Base-by-base conservation (phyloP, 2,329 filamentous ascomycete genomes). In the Fusarium sororula region DNA sequence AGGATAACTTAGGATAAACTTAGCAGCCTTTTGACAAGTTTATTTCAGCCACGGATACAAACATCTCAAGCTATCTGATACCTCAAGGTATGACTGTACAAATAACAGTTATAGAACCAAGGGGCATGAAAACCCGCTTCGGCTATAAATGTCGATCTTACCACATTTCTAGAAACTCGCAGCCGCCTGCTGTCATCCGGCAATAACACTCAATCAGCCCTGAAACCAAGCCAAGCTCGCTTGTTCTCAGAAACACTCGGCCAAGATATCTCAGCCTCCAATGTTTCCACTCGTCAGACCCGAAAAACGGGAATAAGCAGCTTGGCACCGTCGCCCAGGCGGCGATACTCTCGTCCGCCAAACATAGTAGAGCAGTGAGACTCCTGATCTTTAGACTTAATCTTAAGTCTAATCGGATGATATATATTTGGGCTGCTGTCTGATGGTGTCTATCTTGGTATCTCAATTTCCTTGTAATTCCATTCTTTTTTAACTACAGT, bases 341-440 rank as follows among this genome's bases (percentile, higher is more conserved):
- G 75, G 75, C 32, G 38, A 75, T 76, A 62, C 55, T 55, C 20
- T 28, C 57, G 22, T 77, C 75, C 75, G 73, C 75, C 75, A 77
- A 75, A 69, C 68, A 61, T 50, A 61, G 20, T 1, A 14, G 18
- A 28, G 47, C n/a, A 26, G 35, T 32, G 56, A 58, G 54, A 54
- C 63, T 51, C 51, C 59, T 66, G 39, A 41, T n/a, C 35, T 5
- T 54, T 47, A 57, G 42, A 51, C 20, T 66, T 76, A 73, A 76
- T 68, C 63, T 65, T 63, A 73, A 47, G 32, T 59, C 28, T 39
- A 64, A 47, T 58, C 39, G 39, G 20, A 14, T 38, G 59, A 45
- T 7, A 54, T 28, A 9, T 58, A 50, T 35, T 14, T 32, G 15
- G 14, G 14, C 35, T 28, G 11, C 35, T 54, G 5, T 39, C n/a